Base-by-base conservation (phyloP, 257 asterid genomes). In the Petunia axillaris region DNA sequence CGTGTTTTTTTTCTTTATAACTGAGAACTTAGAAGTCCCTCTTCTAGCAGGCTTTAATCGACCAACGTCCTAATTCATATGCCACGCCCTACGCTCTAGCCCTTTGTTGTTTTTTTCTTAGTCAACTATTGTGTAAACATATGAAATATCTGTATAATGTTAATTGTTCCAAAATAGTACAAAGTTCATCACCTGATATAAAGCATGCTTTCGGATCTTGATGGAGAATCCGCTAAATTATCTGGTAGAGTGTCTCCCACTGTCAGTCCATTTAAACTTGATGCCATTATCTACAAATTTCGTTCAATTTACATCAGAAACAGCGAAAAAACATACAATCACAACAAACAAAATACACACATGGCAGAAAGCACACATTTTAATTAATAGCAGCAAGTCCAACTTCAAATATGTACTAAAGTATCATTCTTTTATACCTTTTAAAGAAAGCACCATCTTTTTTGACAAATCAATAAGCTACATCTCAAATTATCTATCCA, bases 191-290 rank as follows among this genome's bases (percentile, higher is more conserved):
- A 89, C 93, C 94, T 89, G 79, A 84, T 85, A 83, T 89, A 90
- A n/a, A 85, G 90, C 83, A 86, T 85, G 87, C 46, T 90, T 71
- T 92, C 97, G 1, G 93, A 90, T 85, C 98, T 87, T 66, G 89
- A 85, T 2, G 98, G 91, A 87, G 97, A 96, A 81, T 92, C 95
- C 93, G 89, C 88, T n/a, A 89, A 86, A 87, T 85, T 90, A 81
- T 90, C 93, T 1, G 93, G 84, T 40, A 94, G 67, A 43, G 89
- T 77, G 80, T 96, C 98, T 75, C 93, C 98, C 64, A 96, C 98
- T 7, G 98, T 90, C 78, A 96, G 84, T 79, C 99, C 97, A 76
- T 96, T 96, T 91, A 96, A 88, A 84, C 99, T 96, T 70, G 98
- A 94, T 15, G 99, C 98, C 99, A 94, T 94, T 68, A 96, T 91